Evolutionary conservation across 108 stramenopile genomes (phyloP), one percentile per base, ranked within the genome.

Genomic region (Nitzschia sp.): DNA sequence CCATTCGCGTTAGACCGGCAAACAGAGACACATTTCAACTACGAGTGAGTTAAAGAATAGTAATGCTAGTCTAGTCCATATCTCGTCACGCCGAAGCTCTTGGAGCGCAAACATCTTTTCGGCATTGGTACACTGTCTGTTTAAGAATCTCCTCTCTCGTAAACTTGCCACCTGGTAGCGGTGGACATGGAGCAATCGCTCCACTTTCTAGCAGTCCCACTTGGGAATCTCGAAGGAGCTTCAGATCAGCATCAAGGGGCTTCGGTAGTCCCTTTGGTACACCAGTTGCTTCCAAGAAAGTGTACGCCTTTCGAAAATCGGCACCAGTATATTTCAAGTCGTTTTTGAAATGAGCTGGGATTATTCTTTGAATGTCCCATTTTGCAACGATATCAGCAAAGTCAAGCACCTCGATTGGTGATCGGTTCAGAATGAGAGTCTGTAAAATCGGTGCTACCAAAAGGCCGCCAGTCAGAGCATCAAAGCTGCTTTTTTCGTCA

Each of bases 381-480:
- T 86, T 77, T 8, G 90, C 71, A 17, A 97, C 93, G 38, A 73
- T 63, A 52, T 94, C 88, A 9, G 93, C 81, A 77, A 94, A 96
- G 66, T 95, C 96, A 38, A 93, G 70, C 0, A 85, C 82, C 56
- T 93, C 89, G 27, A 88, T 78, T 1, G 90, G 96, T 57, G 88
- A 80, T 26, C 97, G 76, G 80, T 96, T 94, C 32, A 96, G 65
- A 34, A 97, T 91, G 38, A 96, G 77, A 33, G 83, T 84, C 77
- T 96, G 96, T 31, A 97, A 70, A 61, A 97, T 97, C 13, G 97
- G 97, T 29, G 97, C 94, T 25, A 96, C 95, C 28, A 97, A 72
- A 4, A 68, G 31, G 9, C 90, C 93, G 4, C 94, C 96, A 50
- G 80, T 79, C n/a, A 94, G 58, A 5, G 90, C 92, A 53, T 89